A percentile compares a stretch with the other conserved stretches of the same genome.
Evolutionary conservation across 2,329 filamentous ascomycete species (phyloP).

Genomic region (Chaetomiaceae sp.): DNA sequence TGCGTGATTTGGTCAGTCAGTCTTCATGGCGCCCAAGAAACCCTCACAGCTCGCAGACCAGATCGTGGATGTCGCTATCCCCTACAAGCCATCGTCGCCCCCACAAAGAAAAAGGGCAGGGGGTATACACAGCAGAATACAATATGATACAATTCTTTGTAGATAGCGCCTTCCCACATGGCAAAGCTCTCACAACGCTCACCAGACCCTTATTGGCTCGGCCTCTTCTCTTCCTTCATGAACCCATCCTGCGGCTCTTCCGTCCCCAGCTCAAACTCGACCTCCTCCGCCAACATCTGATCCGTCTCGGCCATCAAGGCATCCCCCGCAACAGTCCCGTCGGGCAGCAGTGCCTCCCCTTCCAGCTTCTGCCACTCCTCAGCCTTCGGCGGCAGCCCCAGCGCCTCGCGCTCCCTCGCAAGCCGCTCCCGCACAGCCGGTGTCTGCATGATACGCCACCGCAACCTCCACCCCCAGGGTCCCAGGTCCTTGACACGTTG

Average conservation of each 20-base stretch:
- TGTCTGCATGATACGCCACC: conserved; percentile 87
- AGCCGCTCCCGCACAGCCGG: conserved; percentile 60
- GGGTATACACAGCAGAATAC: conserved; percentile 7
- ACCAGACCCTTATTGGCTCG: neutral
- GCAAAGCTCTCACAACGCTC: too few relatives aligned
- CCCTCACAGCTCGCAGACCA: too few relatives aligned
- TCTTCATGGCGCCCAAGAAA: too few relatives aligned
- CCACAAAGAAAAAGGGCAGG: neutral
- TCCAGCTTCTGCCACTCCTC: conserved; percentile 29
- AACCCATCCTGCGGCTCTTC: conserved; percentile 23
- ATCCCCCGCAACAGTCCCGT: conserved; percentile 17
- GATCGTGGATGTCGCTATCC: too few relatives aligned
- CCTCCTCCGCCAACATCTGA: conserved; percentile 36
- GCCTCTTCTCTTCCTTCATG: conserved; percentile 28
- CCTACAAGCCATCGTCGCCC: neutral
- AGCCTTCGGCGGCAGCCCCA: conserved; percentile 56
- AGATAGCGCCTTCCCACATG: too few relatives aligned
- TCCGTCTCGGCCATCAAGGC: conserved; percentile 37
- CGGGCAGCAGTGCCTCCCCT: conserved; percentile 26
- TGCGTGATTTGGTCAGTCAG: neutral
- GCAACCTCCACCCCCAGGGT: conserved; percentile 80
- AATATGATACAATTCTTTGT: conserved; percentile 13
- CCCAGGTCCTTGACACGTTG: conserved; percentile 80
- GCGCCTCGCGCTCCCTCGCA: conserved; percentile 54
- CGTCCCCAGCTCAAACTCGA: conserved; percentile 24